Evolutionary conservation across 2,329 filamentous ascomycete genomes (phyloP).

Genomic region (Mycosphaerella sp.): DNA sequence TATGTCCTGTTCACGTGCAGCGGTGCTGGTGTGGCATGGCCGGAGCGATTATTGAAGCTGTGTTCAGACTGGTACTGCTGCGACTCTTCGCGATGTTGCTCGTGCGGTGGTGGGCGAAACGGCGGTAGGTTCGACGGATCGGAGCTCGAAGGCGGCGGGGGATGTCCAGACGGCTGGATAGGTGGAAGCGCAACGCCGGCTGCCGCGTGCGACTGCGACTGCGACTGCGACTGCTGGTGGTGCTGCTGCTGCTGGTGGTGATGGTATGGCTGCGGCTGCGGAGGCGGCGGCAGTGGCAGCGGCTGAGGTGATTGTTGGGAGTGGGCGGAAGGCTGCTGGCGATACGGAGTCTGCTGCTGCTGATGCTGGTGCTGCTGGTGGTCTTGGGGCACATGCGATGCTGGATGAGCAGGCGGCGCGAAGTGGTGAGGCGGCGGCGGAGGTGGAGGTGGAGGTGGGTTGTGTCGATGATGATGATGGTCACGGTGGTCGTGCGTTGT

Average conservation of each 20-base stretch:
- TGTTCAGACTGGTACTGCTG: conserved; percentile 27
- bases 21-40: conserved; percentile 31
- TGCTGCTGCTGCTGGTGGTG: conserved; percentile 7
- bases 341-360: conserved; percentile 14
- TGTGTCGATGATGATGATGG: conserved; percentile 8
- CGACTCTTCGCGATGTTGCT: conserved; percentile 23
- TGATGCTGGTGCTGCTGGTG: conserved; percentile 15
- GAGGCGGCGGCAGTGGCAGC: conserved; percentile 14
- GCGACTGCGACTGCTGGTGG: neutral
- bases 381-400: conserved; percentile 3
- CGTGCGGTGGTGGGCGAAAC: conserved; percentile 25
- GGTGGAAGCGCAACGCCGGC: conserved; percentile 22
- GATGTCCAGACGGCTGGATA: conserved; percentile 24
- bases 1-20: conserved; percentile 31
- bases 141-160: conserved; percentile 21
- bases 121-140: conserved; percentile 26
- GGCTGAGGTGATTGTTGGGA: conserved; percentile 15
- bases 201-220: neutral
- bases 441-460: conserved; percentile 11
- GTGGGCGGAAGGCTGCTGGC: neutral
- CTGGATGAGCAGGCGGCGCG: conserved; percentile 11
- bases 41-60: conserved; percentile 28
- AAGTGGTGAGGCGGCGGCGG: conserved; percentile 10
- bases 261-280: conserved; percentile 8
- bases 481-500: conserved; percentile 8